Conservation (phyloP, 2,329 filamentous ascomycete genomes). For the Pseudogymnoascus sp. region DNA sequence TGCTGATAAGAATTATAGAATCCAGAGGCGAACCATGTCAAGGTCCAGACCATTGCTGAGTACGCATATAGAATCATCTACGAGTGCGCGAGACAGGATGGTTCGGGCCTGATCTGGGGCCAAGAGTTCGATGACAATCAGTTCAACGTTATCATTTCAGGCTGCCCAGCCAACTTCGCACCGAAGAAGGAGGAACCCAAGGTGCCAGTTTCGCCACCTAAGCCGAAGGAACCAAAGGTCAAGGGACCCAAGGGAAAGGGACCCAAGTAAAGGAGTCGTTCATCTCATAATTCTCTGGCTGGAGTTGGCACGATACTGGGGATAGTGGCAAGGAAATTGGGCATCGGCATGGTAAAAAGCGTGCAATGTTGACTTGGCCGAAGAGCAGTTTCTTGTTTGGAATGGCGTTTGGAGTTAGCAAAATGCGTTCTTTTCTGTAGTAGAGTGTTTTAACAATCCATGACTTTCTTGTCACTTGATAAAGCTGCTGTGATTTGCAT, state of each 20-base stretch:
- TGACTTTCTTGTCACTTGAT: neutral
- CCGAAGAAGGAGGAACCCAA: neutral
- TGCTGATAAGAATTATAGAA: neutral
- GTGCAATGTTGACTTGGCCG: neutral
- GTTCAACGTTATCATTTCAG: slow-evolving; percentile 7
- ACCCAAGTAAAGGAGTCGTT: neutral
- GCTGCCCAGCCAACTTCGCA: neutral
- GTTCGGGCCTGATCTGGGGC: slow-evolving; percentile 7
- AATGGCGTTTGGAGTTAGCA: neutral
- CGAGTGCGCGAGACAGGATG: slow-evolving; percentile 8
- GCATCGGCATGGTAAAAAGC: neutral
- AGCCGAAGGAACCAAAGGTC: neutral
- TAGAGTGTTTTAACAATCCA: slow-evolving; percentile 1
- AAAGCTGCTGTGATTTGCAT: neutral
- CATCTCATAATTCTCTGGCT: neutral
- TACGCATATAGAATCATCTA: slow-evolving; percentile 8
- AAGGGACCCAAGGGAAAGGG: neutral
- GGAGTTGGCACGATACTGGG: neutral
- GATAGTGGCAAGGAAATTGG: neutral
- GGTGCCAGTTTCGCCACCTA: neutral
- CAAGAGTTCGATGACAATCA: neutral
- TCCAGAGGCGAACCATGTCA: neutral
- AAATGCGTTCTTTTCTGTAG: slow-evolving; percentile 1
- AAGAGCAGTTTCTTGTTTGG: neutral
- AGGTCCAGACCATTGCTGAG: slow-evolving; percentile 6